phyloP scores from a whole-genome alignment of 352 stramenopile genomes.

The Globisporangium rhizosaccharum region DNA sequence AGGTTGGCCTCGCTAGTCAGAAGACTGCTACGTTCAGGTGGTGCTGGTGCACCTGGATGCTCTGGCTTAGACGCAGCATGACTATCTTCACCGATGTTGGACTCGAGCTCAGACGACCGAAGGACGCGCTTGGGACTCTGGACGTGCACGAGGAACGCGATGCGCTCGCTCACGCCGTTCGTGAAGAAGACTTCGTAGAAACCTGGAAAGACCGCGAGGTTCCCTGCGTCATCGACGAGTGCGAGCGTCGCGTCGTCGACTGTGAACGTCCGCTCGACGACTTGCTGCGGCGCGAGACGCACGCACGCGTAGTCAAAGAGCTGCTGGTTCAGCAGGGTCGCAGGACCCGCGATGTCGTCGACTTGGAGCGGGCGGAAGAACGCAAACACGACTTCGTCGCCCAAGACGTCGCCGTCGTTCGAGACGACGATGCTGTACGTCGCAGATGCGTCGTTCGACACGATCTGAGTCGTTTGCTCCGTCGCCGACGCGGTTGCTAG shows the following conservation, averaged over 20 bases:
- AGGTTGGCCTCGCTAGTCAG: background rate
- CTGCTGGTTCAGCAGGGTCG: conserved; percentile 67
- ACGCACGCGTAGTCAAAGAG: conserved; percentile 66
- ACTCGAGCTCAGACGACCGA: conserved; percentile 25
- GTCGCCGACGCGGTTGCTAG: conserved; percentile 19
- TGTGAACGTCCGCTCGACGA: conserved; percentile 31
- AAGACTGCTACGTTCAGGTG: no score
- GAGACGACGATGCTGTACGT: conserved; percentile 47
- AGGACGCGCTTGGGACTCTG: conserved; percentile 37
- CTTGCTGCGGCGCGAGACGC: conserved; percentile 31
- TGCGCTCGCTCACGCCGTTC: conserved; percentile 60
- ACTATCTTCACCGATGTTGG: background rate
- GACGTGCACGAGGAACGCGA: conserved; percentile 62
- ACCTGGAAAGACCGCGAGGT: conserved; percentile 48
- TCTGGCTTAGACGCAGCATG: background rate
- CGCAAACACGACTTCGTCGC: conserved; percentile 74
- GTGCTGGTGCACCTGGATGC: no score
- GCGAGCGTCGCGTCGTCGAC: conserved; percentile 44
- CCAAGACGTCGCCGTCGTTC: conserved; percentile 46
- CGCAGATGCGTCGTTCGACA: conserved; percentile 30
- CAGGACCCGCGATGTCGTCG: conserved; percentile 48
- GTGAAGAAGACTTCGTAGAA: conserved; percentile 76
- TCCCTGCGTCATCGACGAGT: conserved; percentile 50
- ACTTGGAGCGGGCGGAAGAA: conserved; percentile 57
- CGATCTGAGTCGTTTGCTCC: conserved; percentile 16